Base-by-base conservation (phyloP, 2,329 filamentous ascomycete genomes). In the Monascus ruber region DNA sequence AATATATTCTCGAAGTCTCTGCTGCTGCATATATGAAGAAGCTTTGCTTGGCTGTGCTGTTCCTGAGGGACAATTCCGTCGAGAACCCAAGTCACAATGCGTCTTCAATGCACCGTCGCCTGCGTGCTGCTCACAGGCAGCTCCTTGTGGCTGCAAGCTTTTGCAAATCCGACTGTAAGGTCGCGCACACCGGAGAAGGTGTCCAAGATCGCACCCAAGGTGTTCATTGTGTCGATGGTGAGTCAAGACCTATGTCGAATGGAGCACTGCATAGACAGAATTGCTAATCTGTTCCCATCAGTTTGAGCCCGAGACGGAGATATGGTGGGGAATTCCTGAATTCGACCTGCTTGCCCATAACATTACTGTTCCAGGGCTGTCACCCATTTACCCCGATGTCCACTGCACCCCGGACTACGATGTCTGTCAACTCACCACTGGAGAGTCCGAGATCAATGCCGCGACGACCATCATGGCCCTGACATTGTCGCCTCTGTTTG, bases 401-500 rank as follows among this genome's bases (percentile, higher is more conserved):
- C 75, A 80, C 56, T 88, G 83, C 58, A 79, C 75, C 0, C 60
- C 63, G 7, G 62, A 77, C 47, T 66, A 72, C 26, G 66, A 70
- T 3, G 64, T 87, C 35, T 87, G 83, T 60, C 81, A 86, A 53
- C 50, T 85, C 34, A 76, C 77, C 6, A 76, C 77, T 1, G 81
- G 81, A 40, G 79, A 81, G 56, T 69, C 71, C 6, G 81, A 85
- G 60, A 84, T 87, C 65, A 88, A 87, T 54, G 81, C 83, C 0
- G 83, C 83, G 0, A 62, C 73, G 5, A 79, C 79, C 0, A 71
- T 83, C 43, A 71, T 71, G 35, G 74, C 82, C 0, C 66, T 86
- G 6, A 65, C 74, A n/a, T 68, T 79, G 9, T 81, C 76, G 0
- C 55, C 65, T 1, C 53, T 64, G 7, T 85, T 87, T 56, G 71